These are phyloP conservation scores for Pichia sp. DNA, from an alignment of 1,139 yeast genomes.

Conservation along the genomic window DNA sequence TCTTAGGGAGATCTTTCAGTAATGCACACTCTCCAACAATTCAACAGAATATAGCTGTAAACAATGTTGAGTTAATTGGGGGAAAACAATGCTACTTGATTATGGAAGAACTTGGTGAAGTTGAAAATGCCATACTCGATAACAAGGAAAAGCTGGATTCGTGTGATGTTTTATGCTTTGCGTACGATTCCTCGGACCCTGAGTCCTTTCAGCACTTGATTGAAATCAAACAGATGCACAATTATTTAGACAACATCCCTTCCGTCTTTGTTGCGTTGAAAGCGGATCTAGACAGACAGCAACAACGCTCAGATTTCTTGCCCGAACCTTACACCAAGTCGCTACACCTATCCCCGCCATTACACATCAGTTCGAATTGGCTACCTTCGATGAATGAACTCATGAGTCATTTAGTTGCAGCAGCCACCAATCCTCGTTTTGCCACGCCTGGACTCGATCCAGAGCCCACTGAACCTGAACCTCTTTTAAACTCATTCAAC, in stretches of 20 bases:
- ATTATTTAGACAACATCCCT: constrained; percentile 65
- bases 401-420: constrained; percentile 82
- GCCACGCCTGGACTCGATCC: constrained; percentile 81
- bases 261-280: constrained; percentile 85
- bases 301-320: constrained; percentile 77
- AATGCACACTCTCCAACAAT: constrained; percentile 79
- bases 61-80: constrained; percentile 90
- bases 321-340: constrained; percentile 83
- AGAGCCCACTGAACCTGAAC: constrained; percentile 49
- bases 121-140: constrained; percentile 76
- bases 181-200: constrained; percentile 94
- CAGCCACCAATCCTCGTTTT: constrained; percentile 71
- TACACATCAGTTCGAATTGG: constrained; percentile 91
- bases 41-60: constrained; percentile 75
- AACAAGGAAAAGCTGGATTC: constrained; percentile 68
- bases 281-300: constrained; percentile 93
- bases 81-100: constrained; percentile 93
- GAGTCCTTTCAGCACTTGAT: constrained; percentile 84
- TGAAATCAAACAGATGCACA: constrained; percentile 57
- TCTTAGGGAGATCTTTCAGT: constrained; percentile 68
- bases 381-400: constrained; percentile 78
- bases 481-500: constrained; percentile 46
- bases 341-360: constrained; percentile 64
- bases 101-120: constrained; percentile 82
- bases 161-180: constrained; percentile 86